Evolutionary conservation across 306 rosid genomes (phyloP), one percentile per base, ranked within the genome.

Genomic region (Castanea mollissima): DNA sequence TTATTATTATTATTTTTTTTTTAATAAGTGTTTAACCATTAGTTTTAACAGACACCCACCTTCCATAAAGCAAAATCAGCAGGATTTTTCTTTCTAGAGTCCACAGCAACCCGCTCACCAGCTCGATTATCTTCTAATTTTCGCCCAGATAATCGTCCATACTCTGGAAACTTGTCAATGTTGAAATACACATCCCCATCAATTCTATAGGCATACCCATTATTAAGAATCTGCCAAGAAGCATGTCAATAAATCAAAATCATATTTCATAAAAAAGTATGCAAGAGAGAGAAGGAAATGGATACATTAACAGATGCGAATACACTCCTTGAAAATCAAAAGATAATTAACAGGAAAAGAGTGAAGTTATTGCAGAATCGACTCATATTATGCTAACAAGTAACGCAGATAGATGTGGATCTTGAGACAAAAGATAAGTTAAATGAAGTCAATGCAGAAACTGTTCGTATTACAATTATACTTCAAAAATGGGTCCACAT

Each of bases 31-130:
- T 16, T 41, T 29, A 20, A 58, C 20, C 49, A 75, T 74, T 35
- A 74, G 76, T 49, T 51, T 5, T 77, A 68, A 38, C 72, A 46
- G 44, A 76, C 41, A 83, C 44, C 32, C 83, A 90, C 98, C 98
- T 95, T 93, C 98, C 99, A 95, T 64, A 95, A 87, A 80, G 99
- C 96, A 91, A 95, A 95, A 86, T 95, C 99, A 81, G 98, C 99
- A 74, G 98, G 98, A 80, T 93, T 82, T 87, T 84, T 88, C 93
- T 95, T 93, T 88, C 98, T 95, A 23, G 88, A 81, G 85, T 95
- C 99, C 79, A 95, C 87, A 85, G 90, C 91, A 76, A 95, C 96
- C 84, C 99, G 88, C 89, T 95, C 96, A 79, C 98, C 99, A 69
- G 99, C 98, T 82, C 98, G 92, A 79, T 95, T 95, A 82, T 93